phyloP scores from a whole-genome alignment of 805 yeast species.

The Saccharomyces paradoxus region DNA sequence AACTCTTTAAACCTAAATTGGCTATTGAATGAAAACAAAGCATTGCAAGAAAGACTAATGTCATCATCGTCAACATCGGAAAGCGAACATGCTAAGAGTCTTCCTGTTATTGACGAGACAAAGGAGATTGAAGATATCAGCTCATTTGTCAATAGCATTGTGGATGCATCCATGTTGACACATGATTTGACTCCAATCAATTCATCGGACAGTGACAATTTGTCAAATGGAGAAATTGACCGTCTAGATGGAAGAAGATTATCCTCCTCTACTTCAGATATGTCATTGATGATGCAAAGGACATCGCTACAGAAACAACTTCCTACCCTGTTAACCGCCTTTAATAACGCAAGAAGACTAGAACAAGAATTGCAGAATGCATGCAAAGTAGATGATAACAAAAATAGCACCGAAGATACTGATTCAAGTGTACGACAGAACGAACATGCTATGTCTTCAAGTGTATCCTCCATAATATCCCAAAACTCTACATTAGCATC shows the following conservation, averaged over 20 bases:
- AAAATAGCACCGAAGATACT: not conserved
- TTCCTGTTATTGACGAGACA: not conserved
- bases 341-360: slow-evolving; percentile 50
- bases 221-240: not conserved
- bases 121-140: slow-evolving; percentile 2
- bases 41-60: slow-evolving; percentile 6
- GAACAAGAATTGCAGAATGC: slow-evolving; percentile 40
- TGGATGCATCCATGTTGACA: not conserved
- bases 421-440: not conserved
- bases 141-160: slow-evolving; percentile 4
- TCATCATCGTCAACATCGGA: not conserved
- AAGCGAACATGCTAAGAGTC: not conserved
- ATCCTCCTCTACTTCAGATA: slow-evolving; percentile 25
- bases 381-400: not conserved
- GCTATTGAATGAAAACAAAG: slow-evolving; percentile 26
- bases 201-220: not conserved
- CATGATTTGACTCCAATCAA: not conserved
- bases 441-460: not conserved
- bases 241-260: slow-evolving; percentile 9
- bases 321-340: slow-evolving; percentile 60
- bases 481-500: not conserved
- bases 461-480: not conserved
- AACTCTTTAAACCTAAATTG: slow-evolving; percentile 41
- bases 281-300: slow-evolving; percentile 36
- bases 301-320: slow-evolving; percentile 55